These are phyloP conservation scores for Exidia glandulosa DNA, from an alignment of 768 basidiomycete genomes.

Conservation along the genomic window DNA sequence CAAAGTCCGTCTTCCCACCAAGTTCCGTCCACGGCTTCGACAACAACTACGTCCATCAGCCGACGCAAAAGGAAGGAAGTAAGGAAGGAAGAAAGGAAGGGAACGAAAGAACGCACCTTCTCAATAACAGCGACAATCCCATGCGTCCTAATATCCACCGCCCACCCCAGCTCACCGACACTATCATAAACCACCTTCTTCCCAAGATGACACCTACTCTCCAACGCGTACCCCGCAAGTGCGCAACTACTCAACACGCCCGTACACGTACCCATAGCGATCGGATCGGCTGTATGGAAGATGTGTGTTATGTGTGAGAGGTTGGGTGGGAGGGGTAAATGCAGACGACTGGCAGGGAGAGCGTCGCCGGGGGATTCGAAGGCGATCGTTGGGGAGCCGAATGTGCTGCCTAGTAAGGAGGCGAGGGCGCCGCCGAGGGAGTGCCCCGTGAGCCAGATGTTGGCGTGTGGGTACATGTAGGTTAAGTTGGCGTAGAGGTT, in stretches of 20 bases:
- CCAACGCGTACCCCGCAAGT: constrained; percentile 78
- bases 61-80: constrained; percentile 3
- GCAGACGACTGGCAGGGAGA: constrained; percentile 61
- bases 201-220: constrained; percentile 80
- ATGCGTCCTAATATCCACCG: constrained; percentile 63
- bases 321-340: constrained; percentile 76
- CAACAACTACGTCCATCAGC: constrained; percentile 31
- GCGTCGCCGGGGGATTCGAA: constrained; percentile 79
- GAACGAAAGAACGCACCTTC: constrained; percentile 16
- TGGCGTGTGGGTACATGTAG: constrained; percentile 78
- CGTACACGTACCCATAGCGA: constrained; percentile 75
- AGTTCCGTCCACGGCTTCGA: constrained; percentile 27
- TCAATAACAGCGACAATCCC: constrained; percentile 62
- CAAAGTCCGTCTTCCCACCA: constrained; percentile 17
- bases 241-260: constrained; percentile 70
- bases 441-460: constrained; percentile 76
- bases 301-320: background rate
- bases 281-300: constrained; percentile 46
- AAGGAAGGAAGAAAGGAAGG: background rate
- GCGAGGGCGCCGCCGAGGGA: constrained; percentile 50
- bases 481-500: constrained; percentile 89
- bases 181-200: constrained; percentile 78
- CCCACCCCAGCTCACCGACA: constrained; percentile 69
- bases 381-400: constrained; percentile 84
- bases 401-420: constrained; percentile 75